A percentile compares a stretch with the other conserved stretches of the same genome.
Conservation (phyloP, 495 filamentous ascomycete genomes). For the Barbatosphaeria neglecta region DNA sequence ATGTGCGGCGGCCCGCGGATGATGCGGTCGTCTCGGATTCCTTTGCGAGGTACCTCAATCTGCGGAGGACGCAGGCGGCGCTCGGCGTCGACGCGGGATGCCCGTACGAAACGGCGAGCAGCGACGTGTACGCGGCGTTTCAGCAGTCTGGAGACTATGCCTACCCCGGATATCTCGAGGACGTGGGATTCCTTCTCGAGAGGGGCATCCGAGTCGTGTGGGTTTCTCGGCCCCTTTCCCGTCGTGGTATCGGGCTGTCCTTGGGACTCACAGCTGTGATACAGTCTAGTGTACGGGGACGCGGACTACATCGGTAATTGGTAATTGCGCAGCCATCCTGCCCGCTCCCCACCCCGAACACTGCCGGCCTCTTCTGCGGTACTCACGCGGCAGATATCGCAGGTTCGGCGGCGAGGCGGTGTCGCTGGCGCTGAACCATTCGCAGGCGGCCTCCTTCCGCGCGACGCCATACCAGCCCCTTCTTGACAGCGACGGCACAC, state of each 20-base stretch:
- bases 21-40: conserved; percentile 3
- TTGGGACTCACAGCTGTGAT: background rate
- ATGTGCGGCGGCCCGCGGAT: conserved; percentile 30
- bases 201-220: conserved; percentile 27
- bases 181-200: conserved; percentile 34
- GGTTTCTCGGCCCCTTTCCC: background rate
- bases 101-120: conserved; percentile 19
- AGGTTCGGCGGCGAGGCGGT: conserved; percentile 49
- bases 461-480: conserved; percentile 36
- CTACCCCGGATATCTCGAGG: conserved; percentile 29
- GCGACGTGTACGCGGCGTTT: conserved; percentile 30
- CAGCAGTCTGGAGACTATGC: conserved; percentile 37
- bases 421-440: conserved; percentile 39
- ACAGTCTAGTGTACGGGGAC: conserved; percentile 43
- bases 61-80: conserved; percentile 29
- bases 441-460: conserved; percentile 27
- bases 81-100: conserved; percentile 41
- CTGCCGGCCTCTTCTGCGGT: too few relatives aligned
- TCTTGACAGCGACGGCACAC: conserved; percentile 22
- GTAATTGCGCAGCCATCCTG: too few relatives aligned
- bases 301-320: conserved; percentile 44
- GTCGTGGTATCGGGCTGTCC: too few relatives aligned
- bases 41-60: conserved; percentile 27
- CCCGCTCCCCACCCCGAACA: too few relatives aligned
- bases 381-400: background rate